Base-by-base conservation (phyloP, 2,329 filamentous ascomycete species). In the Rhinocladiella mackenziei region DNA sequence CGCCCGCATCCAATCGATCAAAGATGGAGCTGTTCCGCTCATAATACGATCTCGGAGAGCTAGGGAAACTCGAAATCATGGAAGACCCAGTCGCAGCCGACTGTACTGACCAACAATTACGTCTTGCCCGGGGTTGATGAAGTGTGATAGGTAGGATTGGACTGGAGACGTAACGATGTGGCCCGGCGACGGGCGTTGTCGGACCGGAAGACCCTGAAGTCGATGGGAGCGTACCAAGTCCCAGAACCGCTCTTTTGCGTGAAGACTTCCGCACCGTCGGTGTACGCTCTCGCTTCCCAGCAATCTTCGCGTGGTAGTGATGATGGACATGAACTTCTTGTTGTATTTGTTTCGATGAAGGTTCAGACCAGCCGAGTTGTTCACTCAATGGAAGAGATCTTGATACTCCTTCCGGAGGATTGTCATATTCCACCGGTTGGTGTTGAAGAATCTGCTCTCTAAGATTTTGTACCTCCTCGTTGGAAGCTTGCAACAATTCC, bases 281-380 rank as follows among this genome's bases (percentile, higher is more conserved):
- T 9, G 75, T 76, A 7, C 86, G 68, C 15, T 76, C 71, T 61
- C 80, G 82, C 40, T 75, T 68, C 50, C 58, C 55, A 22, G 60
- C 54, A 30, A 60, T 43, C 20, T 68, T 62, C 8, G 83, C 77
- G 55, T 96, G 89, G 60, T 95, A 95, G 62, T 97, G 91, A 58
- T 97, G 89, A 60, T 97, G 91, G 33, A 97, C 86, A 58, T 96
- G 91, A 10, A 96, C 70, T 58, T 92, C 86, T 58, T 86, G 84
- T 0, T 84, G 83, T 2, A 76, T 54, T 13, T 64, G 67, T 22
- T 68, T 64, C 8, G 46, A 37, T 6, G 51, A 40, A 19, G 67
- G 58, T 29, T 73, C 67, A 37, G 71, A 70, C 14, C 71, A 65
- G 28, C 76, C 78, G 17, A 94, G 73, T 63, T 96, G 89, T 30